phyloP scores from a whole-genome alignment of 1,139 yeast genomes.

The Taphrina pruni region DNA sequence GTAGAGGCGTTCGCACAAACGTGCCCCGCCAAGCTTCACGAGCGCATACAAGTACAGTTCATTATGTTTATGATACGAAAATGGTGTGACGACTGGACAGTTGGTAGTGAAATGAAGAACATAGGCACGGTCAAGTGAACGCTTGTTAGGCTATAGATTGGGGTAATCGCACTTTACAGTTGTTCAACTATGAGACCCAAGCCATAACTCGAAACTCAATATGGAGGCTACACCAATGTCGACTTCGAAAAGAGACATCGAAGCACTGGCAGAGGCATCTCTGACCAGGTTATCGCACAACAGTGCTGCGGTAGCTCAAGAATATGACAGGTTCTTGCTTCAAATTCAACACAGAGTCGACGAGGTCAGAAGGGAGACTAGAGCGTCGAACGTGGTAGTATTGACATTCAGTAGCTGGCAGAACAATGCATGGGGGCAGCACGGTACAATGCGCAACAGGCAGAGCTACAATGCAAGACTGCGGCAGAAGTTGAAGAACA shows the following conservation, averaged over 20 bases:
- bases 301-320: slow-evolving; percentile 14
- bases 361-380: not conserved
- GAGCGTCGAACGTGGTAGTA: not conserved
- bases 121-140: too few relatives aligned
- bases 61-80: too few relatives aligned
- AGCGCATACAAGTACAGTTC: not conserved
- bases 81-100: too few relatives aligned
- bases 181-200: too few relatives aligned
- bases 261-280: slow-evolving; percentile 27
- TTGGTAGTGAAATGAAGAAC: too few relatives aligned
- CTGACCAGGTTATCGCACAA: slow-evolving; percentile 25
- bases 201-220: too few relatives aligned
- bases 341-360: slow-evolving; percentile 14
- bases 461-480: slow-evolving; percentile 2
- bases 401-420: slow-evolving; percentile 14
- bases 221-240: not conserved
- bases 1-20: not conserved
- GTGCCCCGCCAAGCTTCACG: not conserved
- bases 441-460: slow-evolving; percentile 29
- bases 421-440: slow-evolving; percentile 30
- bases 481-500: slow-evolving; percentile 25
- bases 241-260: not conserved
- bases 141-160: too few relatives aligned
- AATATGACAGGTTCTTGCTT: slow-evolving; percentile 20
- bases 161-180: too few relatives aligned